Base-by-base conservation (phyloP, 352 stramenopile species). In the Phytophthora tubulina region DNA sequence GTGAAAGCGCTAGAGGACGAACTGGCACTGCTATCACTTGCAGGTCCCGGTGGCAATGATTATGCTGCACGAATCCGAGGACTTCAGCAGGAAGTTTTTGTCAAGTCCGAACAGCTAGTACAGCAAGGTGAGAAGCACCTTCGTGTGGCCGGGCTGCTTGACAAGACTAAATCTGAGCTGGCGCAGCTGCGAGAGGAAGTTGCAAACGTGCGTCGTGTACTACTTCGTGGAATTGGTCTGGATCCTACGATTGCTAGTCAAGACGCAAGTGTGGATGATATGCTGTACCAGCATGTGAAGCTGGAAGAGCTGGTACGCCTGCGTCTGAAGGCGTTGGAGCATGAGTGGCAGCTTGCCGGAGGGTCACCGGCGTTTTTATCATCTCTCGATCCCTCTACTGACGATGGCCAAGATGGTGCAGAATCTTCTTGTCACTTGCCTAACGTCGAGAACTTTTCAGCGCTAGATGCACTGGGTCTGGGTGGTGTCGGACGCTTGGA, bases 31-130 rank as follows among this genome's bases (percentile, higher is more conserved):
- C 48, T 91, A 0, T 81, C 84, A 1, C 51, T 88, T 5, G 76
- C 75, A 6, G 61, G 52, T 1, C 41, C 56, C 15, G 70, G 73
- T 21, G 62, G 75, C 0, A 77, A 82, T n/a, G 69, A 68, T 17
- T 72, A 67, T 8, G 72, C 70, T 2, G 46, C 58, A 1, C 68
- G 73, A 10, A 44, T 91, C 30, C 74, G 79, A 8, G 85, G 86
- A 27, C 67, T 93, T 50, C 85, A 94, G 51, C 73, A 94, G 27
- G 81, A 92, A 44, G 68, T 96, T 27, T 93, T 90, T 63, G 36
- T 76, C 11, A 96, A 93, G 51, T 92, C 81, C 0, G 75, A 91
- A 53, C 85, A 93, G 69, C 82, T 94, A 21, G 85, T 96, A 9
- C 67, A 81, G 21, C 86, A 94, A 70, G 84, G 80, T 6, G 88